Evolutionary conservation across 805 yeast species (phyloP), one percentile per base, ranked within the genome.

Genomic region (Myxozyma mucilagina): DNA sequence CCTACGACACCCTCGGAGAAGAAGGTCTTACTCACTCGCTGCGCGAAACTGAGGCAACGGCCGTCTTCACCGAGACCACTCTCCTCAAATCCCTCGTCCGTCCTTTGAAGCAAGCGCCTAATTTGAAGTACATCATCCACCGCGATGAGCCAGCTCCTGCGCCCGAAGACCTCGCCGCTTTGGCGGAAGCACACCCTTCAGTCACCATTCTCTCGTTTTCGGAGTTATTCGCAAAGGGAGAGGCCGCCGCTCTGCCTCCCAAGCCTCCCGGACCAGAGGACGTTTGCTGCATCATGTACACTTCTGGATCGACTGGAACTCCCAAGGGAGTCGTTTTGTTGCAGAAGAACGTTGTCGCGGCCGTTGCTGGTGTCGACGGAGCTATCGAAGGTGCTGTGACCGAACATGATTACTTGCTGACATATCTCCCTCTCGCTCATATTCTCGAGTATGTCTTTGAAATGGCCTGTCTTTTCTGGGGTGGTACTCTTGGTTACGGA

Each of bases 361-460:
- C 96, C 73, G 75, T 90, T 39, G 94, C 87, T 61, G 99, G 99
- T 77, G 85, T 89, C 60, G 74, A 87, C 32, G 78, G 84, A 47
- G 62, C 68, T 24, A 57, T 68, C 56, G 81, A 83, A 69, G 85
- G 90, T 55, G 80, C 80, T 48, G 82, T 90, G 55, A 76, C 71
- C 59, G 76, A 77, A 24, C 74, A 75, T 39, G 98, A 94, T 76
- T 82, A 90, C 68, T 78, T 93, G 65, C 84, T 94, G 74, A 87
- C 92, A 16, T 92, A 93, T 74, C 82, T 94, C 73, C 99, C 99
- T 11, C 82, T 94, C 71, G 99, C 99, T 8, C 99, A 94, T 73
- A 94, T 94, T 69, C 89, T 94, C 69, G 99, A 94, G 78, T 80
- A 90, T 75, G 90, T 84, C 3, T 91, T 94, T 67, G 99, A 94